Evolutionary conservation across 371 early-diverging fungal genomes (phyloP).

Genomic region (Apophysomyces sp.): DNA sequence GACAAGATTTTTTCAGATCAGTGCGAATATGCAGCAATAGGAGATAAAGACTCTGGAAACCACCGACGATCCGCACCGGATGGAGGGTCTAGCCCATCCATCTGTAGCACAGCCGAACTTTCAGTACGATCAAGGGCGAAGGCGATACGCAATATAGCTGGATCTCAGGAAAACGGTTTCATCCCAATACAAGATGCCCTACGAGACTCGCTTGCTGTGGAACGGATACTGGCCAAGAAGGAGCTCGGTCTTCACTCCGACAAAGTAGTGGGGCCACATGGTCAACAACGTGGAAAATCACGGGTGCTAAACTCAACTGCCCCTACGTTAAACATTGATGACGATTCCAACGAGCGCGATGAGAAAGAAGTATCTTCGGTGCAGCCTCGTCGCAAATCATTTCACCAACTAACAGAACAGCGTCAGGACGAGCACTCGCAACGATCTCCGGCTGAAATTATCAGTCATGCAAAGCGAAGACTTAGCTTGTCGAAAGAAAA

Average conservation of each 20-base stretch:
- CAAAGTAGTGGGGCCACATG: slow-evolving; percentile 6
- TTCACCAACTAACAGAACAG: background rate
- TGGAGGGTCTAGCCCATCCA: background rate
- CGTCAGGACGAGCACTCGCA: background rate
- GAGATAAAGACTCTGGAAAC: background rate
- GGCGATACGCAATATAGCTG: background rate
- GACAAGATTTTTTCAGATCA: background rate
- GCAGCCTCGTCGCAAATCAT: background rate
- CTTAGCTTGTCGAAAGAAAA: slow-evolving; percentile 32
- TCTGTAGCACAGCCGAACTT: background rate
- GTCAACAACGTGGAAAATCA: slow-evolving; percentile 4
- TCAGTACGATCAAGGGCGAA: background rate
- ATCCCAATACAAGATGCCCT: slow-evolving; percentile 33
- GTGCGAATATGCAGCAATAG: background rate
- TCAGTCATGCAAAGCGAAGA: slow-evolving; percentile 27
- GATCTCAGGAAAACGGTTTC: slow-evolving; percentile 6
- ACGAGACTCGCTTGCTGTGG: slow-evolving; percentile 33
- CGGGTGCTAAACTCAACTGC: background rate
- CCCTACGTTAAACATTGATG: background rate
- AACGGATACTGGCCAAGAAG: slow-evolving; percentile 28
- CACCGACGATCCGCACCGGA: background rate
- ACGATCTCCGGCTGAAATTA: slow-evolving; percentile 12
- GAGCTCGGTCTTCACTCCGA: slow-evolving; percentile 26
- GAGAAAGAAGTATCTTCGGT: background rate
- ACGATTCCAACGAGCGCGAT: background rate